A percentile compares a stretch with the other conserved stretches of the same genome.
Evolutionary conservation across 2,329 filamentous ascomycete genomes (phyloP).

Genomic region (Pseudocercospora fijiensis): DNA sequence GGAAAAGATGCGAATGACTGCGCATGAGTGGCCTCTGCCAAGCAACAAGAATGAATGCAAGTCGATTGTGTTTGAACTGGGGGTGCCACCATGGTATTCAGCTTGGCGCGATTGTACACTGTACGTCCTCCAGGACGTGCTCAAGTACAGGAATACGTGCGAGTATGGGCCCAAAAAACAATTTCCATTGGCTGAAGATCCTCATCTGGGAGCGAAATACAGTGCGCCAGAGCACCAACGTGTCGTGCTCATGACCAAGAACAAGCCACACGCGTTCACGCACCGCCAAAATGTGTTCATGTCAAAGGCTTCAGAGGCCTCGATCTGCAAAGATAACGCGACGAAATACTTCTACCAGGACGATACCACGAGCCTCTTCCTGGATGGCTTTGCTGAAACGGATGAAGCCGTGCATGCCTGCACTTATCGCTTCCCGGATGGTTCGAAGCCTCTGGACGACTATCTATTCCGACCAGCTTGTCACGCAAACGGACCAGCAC

Average conservation of each 20-base stretch:
- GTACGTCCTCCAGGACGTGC: slow-evolving; percentile 23
- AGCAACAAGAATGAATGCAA: slow-evolving; percentile 38
- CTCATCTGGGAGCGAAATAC: slow-evolving; percentile 1
- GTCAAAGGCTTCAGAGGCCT: slow-evolving; percentile 38
- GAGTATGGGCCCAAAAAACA: background rate
- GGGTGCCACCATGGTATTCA: slow-evolving; percentile 46
- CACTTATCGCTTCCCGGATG: slow-evolving; percentile 40
- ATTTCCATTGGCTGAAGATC: slow-evolving; percentile 5
- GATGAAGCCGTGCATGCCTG: slow-evolving; percentile 32
- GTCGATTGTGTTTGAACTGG: slow-evolving; percentile 55
- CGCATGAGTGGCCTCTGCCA: slow-evolving; percentile 55
- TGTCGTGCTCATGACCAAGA: slow-evolving; percentile 47
- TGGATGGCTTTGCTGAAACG: slow-evolving; percentile 2
- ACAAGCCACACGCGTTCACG: slow-evolving; percentile 49
- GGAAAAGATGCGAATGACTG: slow-evolving; percentile 46
- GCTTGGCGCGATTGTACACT: slow-evolving; percentile 50
- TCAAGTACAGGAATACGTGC: background rate
- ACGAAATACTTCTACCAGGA: slow-evolving; percentile 53
- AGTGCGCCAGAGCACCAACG: background rate
- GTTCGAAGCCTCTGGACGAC: background rate
- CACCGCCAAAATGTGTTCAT: slow-evolving; percentile 46
- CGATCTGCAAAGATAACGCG: slow-evolving; percentile 51
- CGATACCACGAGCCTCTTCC: slow-evolving; percentile 4
- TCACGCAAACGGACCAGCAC: slow-evolving; percentile 19
- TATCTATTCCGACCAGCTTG: slow-evolving; percentile 37